These are phyloP conservation scores for Coemansia pectinata DNA, from an alignment of 192 early-diverging fungal species.

Conservation along the genomic window DNA sequence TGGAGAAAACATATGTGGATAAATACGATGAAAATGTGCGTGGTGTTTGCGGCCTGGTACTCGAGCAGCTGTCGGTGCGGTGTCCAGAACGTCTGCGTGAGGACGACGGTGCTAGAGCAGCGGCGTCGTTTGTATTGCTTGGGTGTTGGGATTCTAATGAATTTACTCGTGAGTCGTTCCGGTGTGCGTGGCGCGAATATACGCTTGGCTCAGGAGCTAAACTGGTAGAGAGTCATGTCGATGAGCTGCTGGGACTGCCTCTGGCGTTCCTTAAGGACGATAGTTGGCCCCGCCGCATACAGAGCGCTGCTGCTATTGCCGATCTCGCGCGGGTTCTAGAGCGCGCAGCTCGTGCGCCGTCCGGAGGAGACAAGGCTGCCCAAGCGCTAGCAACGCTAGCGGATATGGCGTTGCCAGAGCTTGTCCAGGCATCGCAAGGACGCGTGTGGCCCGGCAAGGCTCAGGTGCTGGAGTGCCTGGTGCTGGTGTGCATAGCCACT, in stretches of 20 bases:
- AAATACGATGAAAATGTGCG: slow-evolving; percentile 72
- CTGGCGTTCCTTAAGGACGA: slow-evolving; percentile 21
- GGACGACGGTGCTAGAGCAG: slow-evolving; percentile 12
- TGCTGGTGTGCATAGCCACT: slow-evolving; percentile 24
- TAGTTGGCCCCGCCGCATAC: slow-evolving; percentile 37
- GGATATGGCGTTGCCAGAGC: slow-evolving; percentile 23
- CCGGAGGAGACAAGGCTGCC: not conserved
- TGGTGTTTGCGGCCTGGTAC: slow-evolving; percentile 55
- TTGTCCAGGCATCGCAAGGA: slow-evolving; percentile 26
- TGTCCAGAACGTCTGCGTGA: slow-evolving; percentile 33
- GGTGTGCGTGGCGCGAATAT: slow-evolving; percentile 42
- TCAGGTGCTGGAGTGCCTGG: slow-evolving; percentile 37
- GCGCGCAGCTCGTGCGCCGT: slow-evolving; percentile 9
- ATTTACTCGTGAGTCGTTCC: slow-evolving; percentile 19
- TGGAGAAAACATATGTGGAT: slow-evolving; percentile 78
- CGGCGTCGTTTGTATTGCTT: slow-evolving; percentile 30
- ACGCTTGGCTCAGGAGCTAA: slow-evolving; percentile 23
- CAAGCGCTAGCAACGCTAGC: slow-evolving; percentile 3
- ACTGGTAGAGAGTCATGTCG: slow-evolving; percentile 11
- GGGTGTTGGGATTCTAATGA: slow-evolving; percentile 30
- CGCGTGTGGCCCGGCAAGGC: slow-evolving; percentile 47
- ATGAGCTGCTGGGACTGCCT: slow-evolving; percentile 26
- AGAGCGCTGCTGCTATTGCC: slow-evolving; percentile 34
- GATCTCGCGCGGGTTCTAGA: slow-evolving; percentile 31
- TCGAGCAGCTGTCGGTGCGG: slow-evolving; percentile 37